Conservation (phyloP, 148 eudicot species). For the Camellia japonica region DNA sequence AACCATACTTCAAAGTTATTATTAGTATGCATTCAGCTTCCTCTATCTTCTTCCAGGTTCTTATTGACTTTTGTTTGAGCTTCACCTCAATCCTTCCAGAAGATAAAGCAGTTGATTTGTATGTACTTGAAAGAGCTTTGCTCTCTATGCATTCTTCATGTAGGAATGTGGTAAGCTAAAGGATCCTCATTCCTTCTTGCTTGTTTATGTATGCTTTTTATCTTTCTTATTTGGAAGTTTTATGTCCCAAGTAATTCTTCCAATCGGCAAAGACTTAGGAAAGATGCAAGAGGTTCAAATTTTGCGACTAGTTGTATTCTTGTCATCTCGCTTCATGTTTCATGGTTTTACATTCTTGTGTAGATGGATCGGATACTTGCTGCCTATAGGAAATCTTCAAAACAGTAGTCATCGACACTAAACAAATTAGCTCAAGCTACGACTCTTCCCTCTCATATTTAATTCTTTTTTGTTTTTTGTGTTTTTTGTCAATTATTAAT, state of each 20-base stretch:
- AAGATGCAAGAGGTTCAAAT: neutral
- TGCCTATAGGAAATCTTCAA: conserved; percentile 88
- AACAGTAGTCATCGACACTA: conserved; percentile 84
- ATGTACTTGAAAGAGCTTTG: conserved; percentile 91
- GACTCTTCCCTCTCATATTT: neutral
- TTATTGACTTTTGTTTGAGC: conserved; percentile 89
- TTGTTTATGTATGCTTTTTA: conserved; percentile 20
- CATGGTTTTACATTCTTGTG: conserved; percentile 10
- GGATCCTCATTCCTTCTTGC: neutral
- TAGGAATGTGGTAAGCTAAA: conserved; percentile 57
- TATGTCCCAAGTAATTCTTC: neutral
- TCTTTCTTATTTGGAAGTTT: neutral
- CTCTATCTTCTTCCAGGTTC: conserved; percentile 45
- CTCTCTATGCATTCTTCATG: conserved; percentile 97
- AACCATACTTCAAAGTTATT: neutral
- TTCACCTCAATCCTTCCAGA: conserved; percentile 86
- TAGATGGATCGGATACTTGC: conserved; percentile 90
- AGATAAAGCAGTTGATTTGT: conserved; percentile 96
- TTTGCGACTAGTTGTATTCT: neutral
- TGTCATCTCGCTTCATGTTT: neutral
- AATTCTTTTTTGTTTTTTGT: too few relatives aligned
- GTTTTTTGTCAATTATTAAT: neutral
- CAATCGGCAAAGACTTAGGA: neutral
- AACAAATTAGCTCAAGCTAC: conserved; percentile 95
- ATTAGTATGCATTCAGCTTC: neutral